Conservation (phyloP, 2,329 filamentous ascomycete genomes). For the Bertia moriformis region DNA sequence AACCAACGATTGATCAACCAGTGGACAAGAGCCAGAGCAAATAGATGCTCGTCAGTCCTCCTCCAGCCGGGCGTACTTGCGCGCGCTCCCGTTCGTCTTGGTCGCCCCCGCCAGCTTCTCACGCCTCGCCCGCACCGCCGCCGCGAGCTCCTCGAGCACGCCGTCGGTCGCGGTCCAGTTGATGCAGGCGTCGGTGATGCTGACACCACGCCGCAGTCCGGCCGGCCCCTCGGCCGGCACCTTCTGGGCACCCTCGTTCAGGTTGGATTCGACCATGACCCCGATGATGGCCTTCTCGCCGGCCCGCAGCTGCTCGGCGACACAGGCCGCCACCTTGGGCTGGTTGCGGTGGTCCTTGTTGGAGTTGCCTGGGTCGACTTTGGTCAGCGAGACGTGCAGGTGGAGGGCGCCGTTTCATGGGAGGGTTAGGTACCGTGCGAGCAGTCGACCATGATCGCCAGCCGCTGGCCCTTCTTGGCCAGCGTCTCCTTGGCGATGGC, state of each 20-base stretch:
- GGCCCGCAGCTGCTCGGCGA: slow-evolving; percentile 73
- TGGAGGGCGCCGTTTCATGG: background rate
- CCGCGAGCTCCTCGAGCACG: slow-evolving; percentile 72
- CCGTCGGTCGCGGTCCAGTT: slow-evolving; percentile 74
- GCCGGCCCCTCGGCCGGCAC: slow-evolving; percentile 69
- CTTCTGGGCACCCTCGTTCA: slow-evolving; percentile 81
- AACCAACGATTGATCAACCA: too few relatives aligned
- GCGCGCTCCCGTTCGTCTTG: too few relatives aligned
- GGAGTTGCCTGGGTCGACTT: too few relatives aligned
- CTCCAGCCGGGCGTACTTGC: too few relatives aligned
- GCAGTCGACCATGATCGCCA: slow-evolving; percentile 96
- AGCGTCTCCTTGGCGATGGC: slow-evolving; percentile 65
- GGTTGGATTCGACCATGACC: slow-evolving; percentile 98
- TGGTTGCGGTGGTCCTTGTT: slow-evolving; percentile 97
- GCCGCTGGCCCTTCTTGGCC: slow-evolving; percentile 66
- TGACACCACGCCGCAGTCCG: slow-evolving; percentile 73
- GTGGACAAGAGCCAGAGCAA: too few relatives aligned
- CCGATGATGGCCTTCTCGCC: slow-evolving; percentile 83
- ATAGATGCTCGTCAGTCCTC: too few relatives aligned
- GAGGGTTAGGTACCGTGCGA: slow-evolving; percentile 67
- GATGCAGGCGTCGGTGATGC: slow-evolving; percentile 93
- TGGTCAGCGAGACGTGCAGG: background rate
- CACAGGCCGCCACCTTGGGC: slow-evolving; percentile 71
- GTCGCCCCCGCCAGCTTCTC: too few relatives aligned
- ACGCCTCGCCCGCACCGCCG: slow-evolving; percentile 66